Conservation (phyloP, 495 filamentous ascomycete genomes). For the Polyplosphaeria fusca region DNA sequence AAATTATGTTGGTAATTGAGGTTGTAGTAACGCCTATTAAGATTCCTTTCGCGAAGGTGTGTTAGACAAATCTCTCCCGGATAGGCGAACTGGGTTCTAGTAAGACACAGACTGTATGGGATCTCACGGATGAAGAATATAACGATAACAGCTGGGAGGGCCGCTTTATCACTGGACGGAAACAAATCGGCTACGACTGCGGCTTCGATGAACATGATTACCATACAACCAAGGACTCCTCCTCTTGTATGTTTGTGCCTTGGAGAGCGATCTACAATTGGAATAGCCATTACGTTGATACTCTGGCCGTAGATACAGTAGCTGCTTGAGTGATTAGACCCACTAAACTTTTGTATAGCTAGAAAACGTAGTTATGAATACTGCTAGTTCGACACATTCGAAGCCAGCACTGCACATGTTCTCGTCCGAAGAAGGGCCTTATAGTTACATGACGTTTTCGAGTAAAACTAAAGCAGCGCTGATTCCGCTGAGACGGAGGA, state of each 20-base stretch:
- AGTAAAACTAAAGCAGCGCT: too few species aligned
- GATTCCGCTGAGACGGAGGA: too few species aligned
- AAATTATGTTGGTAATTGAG: constrained; percentile 28
- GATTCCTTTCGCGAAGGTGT: constrained; percentile 35
- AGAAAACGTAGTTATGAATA: constrained; percentile 25
- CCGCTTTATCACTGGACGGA: constrained; percentile 19
- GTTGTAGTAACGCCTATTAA: constrained; percentile 26
- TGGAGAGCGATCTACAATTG: constrained; percentile 35
- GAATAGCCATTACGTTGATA: constrained; percentile 25
- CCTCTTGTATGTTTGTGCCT: constrained; percentile 30
- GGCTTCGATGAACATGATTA: constrained; percentile 34
- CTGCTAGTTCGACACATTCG: constrained; percentile 28
- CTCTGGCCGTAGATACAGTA: constrained; percentile 34
- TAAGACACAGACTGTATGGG: constrained; percentile 31
- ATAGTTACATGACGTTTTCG: constrained; percentile 33
- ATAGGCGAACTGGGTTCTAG: constrained; percentile 37
- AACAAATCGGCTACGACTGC: constrained; percentile 33
- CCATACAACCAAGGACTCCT: constrained; percentile 35
- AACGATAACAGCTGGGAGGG: constrained; percentile 22
- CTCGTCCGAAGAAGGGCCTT: too few species aligned
- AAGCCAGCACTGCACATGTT: constrained; percentile 16
- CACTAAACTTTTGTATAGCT: constrained; percentile 33
- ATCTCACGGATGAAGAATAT: constrained; percentile 33
- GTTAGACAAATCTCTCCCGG: constrained; percentile 34
- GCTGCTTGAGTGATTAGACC: constrained; percentile 12